Conservation (phyloP, 139 green algal genomes). For the Coelastrella sp. region DNA sequence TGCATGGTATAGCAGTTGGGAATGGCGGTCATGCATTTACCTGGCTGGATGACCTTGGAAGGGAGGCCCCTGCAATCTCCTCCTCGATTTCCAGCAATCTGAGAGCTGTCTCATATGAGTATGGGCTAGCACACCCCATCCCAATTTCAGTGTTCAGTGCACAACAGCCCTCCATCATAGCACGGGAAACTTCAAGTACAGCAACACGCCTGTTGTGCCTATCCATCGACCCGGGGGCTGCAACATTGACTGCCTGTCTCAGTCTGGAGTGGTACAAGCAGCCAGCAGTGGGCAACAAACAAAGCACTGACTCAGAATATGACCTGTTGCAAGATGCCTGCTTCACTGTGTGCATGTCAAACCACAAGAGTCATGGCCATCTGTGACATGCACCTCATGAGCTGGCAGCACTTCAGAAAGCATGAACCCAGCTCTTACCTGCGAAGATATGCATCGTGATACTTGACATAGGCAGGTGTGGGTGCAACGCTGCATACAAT, state of each 20-base stretch:
- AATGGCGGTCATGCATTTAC: not conserved
- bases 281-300: not conserved
- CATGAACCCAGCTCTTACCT: constrained; percentile 45
- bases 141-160: not conserved
- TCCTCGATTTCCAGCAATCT: constrained; percentile 73
- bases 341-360: too few species aligned
- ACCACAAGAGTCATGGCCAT: too few species aligned
- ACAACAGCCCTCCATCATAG: constrained; percentile 51
- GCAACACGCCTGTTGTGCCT: constrained; percentile 53
- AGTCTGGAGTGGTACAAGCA: constrained; percentile 41
- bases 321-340: too few species aligned
- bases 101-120: constrained; percentile 82
- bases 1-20: not conserved
- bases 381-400: too few species aligned
- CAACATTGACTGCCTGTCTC: constrained; percentile 47
- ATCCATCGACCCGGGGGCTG: constrained; percentile 49
- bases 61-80: constrained; percentile 38
- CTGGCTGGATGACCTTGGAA: not conserved
- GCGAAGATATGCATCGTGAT: constrained; percentile 76
- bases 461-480: constrained; percentile 56
- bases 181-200: constrained; percentile 49
- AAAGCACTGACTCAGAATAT: too few species aligned
- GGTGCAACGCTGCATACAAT: constrained; percentile 58
- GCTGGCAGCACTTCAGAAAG: too few species aligned
- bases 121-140: constrained; percentile 65